These are phyloP conservation scores for Parathielavia appendiculata DNA, from an alignment of 495 filamentous ascomycete genomes.

Conservation along the genomic window DNA sequence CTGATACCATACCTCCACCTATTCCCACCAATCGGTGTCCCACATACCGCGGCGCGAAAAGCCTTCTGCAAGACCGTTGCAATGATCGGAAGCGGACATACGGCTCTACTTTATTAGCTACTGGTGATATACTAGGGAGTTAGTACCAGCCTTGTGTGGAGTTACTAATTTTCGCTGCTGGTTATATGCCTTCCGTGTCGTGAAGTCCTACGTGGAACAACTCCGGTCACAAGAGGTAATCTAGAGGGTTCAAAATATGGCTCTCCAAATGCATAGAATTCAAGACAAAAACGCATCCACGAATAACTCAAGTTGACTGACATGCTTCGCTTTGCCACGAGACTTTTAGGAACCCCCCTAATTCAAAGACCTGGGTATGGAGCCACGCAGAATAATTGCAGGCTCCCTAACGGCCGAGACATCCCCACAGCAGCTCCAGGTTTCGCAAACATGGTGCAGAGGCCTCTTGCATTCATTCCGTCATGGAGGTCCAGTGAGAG, in stretches of 20 bases:
- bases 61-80: conserved; percentile 5
- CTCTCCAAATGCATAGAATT: too few relatives aligned
- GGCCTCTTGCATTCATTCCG: not conserved
- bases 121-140: not conserved
- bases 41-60: not conserved
- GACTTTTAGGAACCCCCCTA: too few relatives aligned
- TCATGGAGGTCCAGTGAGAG: too few relatives aligned
- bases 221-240: too few relatives aligned
- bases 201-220: not conserved
- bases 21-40: not conserved
- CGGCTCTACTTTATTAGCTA: not conserved
- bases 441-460: not conserved
- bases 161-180: not conserved
- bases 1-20: not conserved
- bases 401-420: conserved; percentile 25
- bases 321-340: too few relatives aligned
- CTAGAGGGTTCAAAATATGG: too few relatives aligned
- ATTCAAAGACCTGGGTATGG: not conserved
- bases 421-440: not conserved
- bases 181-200: not conserved
- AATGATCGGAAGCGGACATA: not conserved
- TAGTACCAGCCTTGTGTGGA: not conserved
- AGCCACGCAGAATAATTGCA: conserved; percentile 9
- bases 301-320: too few relatives aligned
- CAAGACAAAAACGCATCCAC: too few relatives aligned